These are phyloP conservation scores for Cornus kousa DNA, from an alignment of 148 eudicot genomes.

Conservation along the genomic window DNA sequence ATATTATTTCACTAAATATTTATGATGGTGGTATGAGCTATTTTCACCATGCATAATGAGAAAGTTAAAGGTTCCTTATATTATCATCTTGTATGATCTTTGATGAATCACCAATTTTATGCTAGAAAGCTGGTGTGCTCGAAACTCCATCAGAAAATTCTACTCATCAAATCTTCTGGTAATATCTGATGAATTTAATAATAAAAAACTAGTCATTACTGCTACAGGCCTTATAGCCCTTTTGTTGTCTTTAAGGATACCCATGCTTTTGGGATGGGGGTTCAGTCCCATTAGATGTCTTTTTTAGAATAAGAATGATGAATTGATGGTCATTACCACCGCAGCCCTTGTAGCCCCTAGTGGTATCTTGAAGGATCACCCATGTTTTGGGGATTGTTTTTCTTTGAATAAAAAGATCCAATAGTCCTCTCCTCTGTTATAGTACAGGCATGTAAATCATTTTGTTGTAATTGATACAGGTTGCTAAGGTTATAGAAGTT, in stretches of 20 bases:
- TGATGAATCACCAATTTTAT: neutral
- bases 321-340: neutral
- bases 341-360: neutral
- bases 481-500: conserved; percentile 90
- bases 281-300: too few relatives aligned
- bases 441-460: neutral
- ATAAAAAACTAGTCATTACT: neutral
- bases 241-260: neutral
- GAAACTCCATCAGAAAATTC: neutral
- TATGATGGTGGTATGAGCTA: neutral
- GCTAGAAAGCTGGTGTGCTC: neutral
- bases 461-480: conserved; percentile 40
- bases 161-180: neutral
- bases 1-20: neutral
- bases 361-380: neutral
- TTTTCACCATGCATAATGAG: neutral
- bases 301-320: neutral
- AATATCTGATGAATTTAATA: neutral
- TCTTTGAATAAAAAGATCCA: too few relatives aligned
- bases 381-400: neutral
- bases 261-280: neutral
- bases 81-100: neutral
- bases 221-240: neutral
- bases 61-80: neutral
- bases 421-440: neutral